Base-by-base conservation (phyloP, 805 yeast species). In the Saccharomycopsis fodiens region DNA sequence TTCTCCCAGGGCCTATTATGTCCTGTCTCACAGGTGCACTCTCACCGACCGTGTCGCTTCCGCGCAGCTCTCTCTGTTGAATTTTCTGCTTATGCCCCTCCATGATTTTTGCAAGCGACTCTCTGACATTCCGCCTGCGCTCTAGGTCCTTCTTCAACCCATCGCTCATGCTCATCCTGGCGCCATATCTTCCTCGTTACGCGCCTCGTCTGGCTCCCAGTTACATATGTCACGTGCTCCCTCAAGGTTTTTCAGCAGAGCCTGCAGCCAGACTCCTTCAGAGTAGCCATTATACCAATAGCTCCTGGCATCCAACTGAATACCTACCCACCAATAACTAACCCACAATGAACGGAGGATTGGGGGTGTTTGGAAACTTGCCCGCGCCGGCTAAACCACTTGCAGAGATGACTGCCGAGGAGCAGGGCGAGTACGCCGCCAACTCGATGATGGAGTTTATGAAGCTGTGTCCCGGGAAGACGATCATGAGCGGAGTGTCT, bases 391-490 rank as follows among this genome's bases (percentile, higher is more conserved):
- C 68, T 50, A 78, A 74, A 61, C 66, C 81, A 6, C 68, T 71
- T 48, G 64, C 74, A 39, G 85, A 85, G 55, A 79, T 91, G 88
- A 77, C 86, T 1, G 89, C 80, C 35, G 96, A 89, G 53, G 96
- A 89, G 60, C 96, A 87, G 65, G 96, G 95, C 2, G 93, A 86
- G 55, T 79, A 78, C 45, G 95, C 95, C 15, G 97, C 97, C 5
- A 68, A 70, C 57, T 79, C 78, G 58, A 84, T 91, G 82, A 78
- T 87, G 60, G 78, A 73, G 43, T 78, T 83, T 64, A 86, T 89
- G 88, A 76, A 82, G 53, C 85, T 96, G 4, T 91, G 98, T 67
- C 96, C 97, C 0, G 97, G 97, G 16, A 91, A 93, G 61, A 78
- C 96, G 0, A 81, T 73, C 20, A 79, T 89, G 71, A 83, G 96